Percentiles rank a stretch among this genome's conserved stretches.
phyloP scores from a whole-genome alignment of 257 asterid species.

The Anisodus tanguticus region DNA sequence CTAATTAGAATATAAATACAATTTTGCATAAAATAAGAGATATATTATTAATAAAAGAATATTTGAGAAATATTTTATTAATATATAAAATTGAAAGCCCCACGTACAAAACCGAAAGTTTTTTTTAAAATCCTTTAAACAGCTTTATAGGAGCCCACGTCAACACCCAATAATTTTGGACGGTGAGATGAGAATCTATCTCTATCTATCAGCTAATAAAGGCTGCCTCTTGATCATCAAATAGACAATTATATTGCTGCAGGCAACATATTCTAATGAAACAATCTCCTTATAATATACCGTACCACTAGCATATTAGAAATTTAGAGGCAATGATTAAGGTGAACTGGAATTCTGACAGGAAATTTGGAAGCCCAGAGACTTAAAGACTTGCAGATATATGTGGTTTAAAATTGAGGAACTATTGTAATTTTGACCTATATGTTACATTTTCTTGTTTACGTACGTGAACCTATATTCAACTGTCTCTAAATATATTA shows the following conservation, averaged over 20 bases:
- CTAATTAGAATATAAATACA: no score
- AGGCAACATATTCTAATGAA: background rate
- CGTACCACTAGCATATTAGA: background rate
- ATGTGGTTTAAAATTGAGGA: background rate
- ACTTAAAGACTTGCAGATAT: background rate
- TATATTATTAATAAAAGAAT: no score
- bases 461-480: background rate
- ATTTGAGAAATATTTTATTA: no score
- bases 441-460: background rate
- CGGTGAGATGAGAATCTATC: background rate
- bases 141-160: background rate
- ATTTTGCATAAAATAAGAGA: no score
- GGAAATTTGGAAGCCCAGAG: no score
- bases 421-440: conserved; percentile 6
- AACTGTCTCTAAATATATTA: background rate
- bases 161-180: background rate
- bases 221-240: background rate
- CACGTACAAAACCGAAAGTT: background rate
- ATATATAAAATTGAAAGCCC: background rate
- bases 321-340: background rate
- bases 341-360: background rate
- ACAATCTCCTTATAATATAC: background rate
- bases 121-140: background rate
- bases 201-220: background rate
- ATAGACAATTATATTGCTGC: background rate